Evolutionary conservation across 2,329 filamentous ascomycete species (phyloP), one percentile per base, ranked within the genome.

Genomic region (Fusarium pseudonygamai): DNA sequence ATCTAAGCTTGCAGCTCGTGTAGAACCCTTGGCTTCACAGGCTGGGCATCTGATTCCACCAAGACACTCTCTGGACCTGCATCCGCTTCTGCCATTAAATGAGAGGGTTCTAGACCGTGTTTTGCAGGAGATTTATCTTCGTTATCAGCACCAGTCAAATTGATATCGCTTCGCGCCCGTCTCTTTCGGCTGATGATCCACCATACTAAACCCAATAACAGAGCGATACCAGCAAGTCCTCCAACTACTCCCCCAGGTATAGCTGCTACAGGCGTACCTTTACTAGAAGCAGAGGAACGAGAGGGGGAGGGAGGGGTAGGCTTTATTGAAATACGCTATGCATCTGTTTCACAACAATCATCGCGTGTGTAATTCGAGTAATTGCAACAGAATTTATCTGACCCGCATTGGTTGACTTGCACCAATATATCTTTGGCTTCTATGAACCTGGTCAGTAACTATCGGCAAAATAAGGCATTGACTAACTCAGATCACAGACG

Each of bases 351-450:
- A 43, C 40, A 43, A 15, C 15, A 43, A 18, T 43, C 40, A 3
- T 0, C 4, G 8, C 12, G 0, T 43, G 40, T 24, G 5, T 16
- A 2, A 0, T 43, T 3, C 2, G 1, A 43, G n/a, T 43, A 1
- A n/a, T 43, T 43, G n/a, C n/a, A 43, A 8, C 40, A 43, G 40
- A 43, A 43, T 43, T 43, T 43, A 18, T 43, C 6, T 18, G n/a
- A 43, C 15, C 40, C 40, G 40, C 40, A 43, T 24, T 43, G 40
- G 2, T 43, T 43, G 10, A 43, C 40, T 8, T 43, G 15, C 10
- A 43, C 6, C 15, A 43, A 7, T 43, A 40, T 0, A 6, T 14
- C 39, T 14, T 8, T 6, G 20, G 8, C 1, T 4, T 43, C 40
- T 43, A 43, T 24, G 5, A 0, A 24, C 6, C 3, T 7, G 15